Percentiles rank a stretch among this genome's conserved stretches.
phyloP scores from a whole-genome alignment of 148 eudicot species.

The Selenicereus undatus region DNA sequence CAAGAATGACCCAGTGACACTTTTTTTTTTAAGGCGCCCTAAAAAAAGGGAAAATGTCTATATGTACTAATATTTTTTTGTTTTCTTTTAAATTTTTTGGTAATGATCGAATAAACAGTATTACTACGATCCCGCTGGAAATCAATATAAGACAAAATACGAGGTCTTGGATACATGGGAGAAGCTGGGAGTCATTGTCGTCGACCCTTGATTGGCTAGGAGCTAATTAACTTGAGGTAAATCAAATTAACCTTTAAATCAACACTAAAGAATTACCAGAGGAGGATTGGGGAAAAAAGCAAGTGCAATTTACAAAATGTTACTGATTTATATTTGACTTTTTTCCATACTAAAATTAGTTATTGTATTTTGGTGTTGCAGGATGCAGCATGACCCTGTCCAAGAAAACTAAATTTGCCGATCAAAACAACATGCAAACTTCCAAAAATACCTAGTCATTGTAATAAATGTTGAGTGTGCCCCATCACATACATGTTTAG shows the following conservation, averaged over 20 bases:
- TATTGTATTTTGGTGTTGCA: background rate
- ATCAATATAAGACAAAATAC: slow-evolving; percentile 15
- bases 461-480: too few species aligned
- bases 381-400: background rate
- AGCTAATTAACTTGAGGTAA: background rate
- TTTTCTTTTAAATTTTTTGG: background rate
- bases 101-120: slow-evolving; percentile 16
- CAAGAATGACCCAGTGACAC: too few species aligned
- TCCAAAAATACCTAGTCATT: background rate
- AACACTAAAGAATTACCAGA: too few species aligned
- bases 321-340: too few species aligned
- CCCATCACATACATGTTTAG: too few species aligned
- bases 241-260: background rate
- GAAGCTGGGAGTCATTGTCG: background rate
- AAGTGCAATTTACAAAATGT: too few species aligned
- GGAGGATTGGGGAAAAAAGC: too few species aligned
- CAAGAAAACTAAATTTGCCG: too few species aligned
- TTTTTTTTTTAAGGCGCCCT: too few species aligned
- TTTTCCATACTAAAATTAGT: too few species aligned
- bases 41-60: too few species aligned
- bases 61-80: too few species aligned
- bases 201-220: slow-evolving; percentile 5
- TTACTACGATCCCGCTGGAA: slow-evolving; percentile 27
- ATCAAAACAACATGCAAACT: background rate
- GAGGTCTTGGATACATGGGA: slow-evolving; percentile 24